These are phyloP conservation scores for Sindora glabra DNA, from an alignment of 306 rosid genomes.

Conservation along the genomic window DNA sequence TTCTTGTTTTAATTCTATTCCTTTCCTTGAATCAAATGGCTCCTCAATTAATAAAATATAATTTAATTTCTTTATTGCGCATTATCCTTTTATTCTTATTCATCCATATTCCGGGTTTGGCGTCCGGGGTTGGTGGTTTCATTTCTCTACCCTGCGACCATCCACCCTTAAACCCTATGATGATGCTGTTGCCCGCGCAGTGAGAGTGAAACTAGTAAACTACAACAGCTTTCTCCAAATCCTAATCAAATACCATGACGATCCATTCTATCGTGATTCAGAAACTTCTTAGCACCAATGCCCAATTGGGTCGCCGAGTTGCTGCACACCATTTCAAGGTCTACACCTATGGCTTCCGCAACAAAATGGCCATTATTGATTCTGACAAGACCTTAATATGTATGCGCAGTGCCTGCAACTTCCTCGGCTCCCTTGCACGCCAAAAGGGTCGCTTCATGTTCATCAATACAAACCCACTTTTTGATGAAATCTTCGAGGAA, in stretches of 20 bases:
- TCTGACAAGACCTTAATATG: constrained; percentile 69
- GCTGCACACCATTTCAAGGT: constrained; percentile 61
- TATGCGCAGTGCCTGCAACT: constrained; percentile 64
- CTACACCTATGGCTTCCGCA: constrained; percentile 65
- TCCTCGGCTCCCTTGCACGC: constrained; percentile 59
- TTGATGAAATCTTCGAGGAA: constrained; percentile 63
- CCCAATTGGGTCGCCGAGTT: constrained; percentile 57
- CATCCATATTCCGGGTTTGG: no score
- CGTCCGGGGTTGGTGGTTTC: no score
- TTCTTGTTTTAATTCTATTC: no score
- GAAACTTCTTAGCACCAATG: constrained; percentile 69
- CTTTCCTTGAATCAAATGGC: no score
- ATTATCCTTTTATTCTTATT: no score
- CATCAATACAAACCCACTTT: constrained; percentile 72
- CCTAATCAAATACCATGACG: constrained; percentile 30
- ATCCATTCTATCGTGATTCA: constrained; percentile 66
- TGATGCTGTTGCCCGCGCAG: background rate
- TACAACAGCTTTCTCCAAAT: background rate
- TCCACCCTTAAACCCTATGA: background rate
- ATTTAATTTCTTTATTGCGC: no score
- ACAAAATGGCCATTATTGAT: constrained; percentile 60
- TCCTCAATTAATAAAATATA: no score
- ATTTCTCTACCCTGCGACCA: no score
- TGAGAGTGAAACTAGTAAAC: background rate
- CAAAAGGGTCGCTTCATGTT: constrained; percentile 74